Evolutionary conservation across 2,329 filamentous ascomycete species (phyloP), one percentile per base, ranked within the genome.

Genomic region (Colletotrichum somersetense): DNA sequence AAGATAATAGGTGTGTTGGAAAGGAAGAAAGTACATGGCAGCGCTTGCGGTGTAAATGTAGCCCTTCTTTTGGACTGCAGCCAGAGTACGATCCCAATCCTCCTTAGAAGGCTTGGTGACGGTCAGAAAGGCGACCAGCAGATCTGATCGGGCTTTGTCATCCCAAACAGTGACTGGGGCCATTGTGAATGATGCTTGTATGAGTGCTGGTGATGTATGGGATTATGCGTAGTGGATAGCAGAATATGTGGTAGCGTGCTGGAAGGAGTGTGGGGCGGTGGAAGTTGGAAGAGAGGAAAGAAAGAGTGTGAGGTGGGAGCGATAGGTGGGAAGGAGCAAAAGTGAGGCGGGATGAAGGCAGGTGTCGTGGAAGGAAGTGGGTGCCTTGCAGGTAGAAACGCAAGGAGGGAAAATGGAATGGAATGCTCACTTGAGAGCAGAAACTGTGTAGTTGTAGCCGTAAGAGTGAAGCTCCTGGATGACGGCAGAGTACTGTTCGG

Each of bases 381-480:
- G 8, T n/a, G 20, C 44, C 26, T 66, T 8, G 20, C 12, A 53
- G 35, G 67, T 30, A 56, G 46, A 55, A 62, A 14, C 66, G 61
- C 48, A 58, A 50, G 35, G 65, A 61, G 23, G 59, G 58, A 61
- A 40, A 58, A 53, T 16, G 38, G 46, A 48, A 33, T 30, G 62
- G 40, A 64, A 72, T 61, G 62, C 20, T 77, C 66, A 86, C 83
- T 81, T 78, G 46, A 85, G 80, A 63, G 84, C 85, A 38, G 77
- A 78, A 38, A 81, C 77, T 3, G 80, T 81, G 63, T 84, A 86
- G 0, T 75, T 74, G 66, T 86, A 85, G 12, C 83, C 84, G 67
- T 80, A 79, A 7, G 64, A 38, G 3, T 42, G 18, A 3, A 80
- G 75, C 5, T 73, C 76, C 0, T 77, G 75, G 50, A 87, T 77